These are phyloP conservation scores for Hypoxylon rickii DNA, from an alignment of 495 filamentous ascomycete species.

Conservation along the genomic window DNA sequence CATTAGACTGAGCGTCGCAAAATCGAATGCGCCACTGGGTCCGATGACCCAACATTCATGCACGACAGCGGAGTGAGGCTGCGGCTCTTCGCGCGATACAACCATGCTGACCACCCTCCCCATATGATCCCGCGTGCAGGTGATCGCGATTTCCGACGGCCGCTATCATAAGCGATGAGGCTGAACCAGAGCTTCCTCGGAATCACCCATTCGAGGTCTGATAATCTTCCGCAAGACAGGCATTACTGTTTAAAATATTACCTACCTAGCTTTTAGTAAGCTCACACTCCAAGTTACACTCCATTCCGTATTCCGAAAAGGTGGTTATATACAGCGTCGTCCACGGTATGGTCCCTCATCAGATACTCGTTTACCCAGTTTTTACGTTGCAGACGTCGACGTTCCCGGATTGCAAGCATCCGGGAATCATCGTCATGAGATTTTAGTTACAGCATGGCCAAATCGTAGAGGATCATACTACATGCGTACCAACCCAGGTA, in stretches of 20 bases:
- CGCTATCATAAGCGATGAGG: constrained; percentile 4
- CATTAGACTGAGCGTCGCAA: neutral
- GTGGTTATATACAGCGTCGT: no score
- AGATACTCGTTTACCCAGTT: no score
- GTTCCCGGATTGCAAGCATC: no score
- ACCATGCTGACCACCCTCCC: constrained; percentile 20
- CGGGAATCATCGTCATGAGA: no score
- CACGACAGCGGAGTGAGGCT: constrained; percentile 4
- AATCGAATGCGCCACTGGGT: neutral
- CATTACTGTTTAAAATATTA: neutral
- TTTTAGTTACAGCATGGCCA: no score
- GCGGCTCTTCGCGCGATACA: constrained; percentile 9
- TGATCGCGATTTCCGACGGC: constrained; percentile 9
- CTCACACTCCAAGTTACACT: neutral
- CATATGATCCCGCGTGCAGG: constrained; percentile 13
- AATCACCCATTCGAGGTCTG: no score
- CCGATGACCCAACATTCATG: neutral
- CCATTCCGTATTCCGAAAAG: no score
- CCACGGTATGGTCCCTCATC: no score
- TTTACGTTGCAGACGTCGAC: no score
- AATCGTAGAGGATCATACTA: no score
- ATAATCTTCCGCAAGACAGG: neutral
- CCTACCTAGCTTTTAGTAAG: neutral
- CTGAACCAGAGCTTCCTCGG: neutral
- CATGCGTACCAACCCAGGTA: no score